Evolutionary conservation across 306 rosid species (phyloP).

Genomic region (Sphenostylis stenocarpa): DNA sequence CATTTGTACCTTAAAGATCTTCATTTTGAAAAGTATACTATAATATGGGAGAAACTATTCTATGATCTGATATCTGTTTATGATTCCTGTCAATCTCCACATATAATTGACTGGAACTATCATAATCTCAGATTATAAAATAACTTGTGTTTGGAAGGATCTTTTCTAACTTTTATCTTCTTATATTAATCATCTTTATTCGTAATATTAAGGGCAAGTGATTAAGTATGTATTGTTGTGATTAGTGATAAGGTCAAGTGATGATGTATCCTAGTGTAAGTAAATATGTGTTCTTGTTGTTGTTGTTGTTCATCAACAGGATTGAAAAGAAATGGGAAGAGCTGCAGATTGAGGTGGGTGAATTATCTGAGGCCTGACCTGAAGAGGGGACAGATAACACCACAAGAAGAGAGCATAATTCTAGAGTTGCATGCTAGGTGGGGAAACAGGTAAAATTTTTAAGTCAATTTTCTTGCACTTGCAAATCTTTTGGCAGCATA

Average conservation of each 20-base stretch:
- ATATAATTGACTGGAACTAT: background rate
- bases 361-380: slow-evolving; percentile 94
- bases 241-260: background rate
- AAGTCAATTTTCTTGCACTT: background rate
- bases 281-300: too few relatives aligned
- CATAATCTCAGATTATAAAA: background rate
- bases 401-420: slow-evolving; percentile 88
- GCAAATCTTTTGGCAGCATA: background rate
- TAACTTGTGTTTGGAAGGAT: background rate
- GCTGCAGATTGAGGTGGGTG: slow-evolving; percentile 98
- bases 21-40: background rate
- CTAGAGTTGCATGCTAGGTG: slow-evolving; percentile 84
- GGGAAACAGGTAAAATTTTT: slow-evolving; percentile 77
- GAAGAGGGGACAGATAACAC: slow-evolving; percentile 91
- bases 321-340: slow-evolving; percentile 90
- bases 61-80: background rate
- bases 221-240: background rate
- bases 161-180: background rate
- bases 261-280: background rate
- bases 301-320: slow-evolving; percentile 46
- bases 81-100: background rate
- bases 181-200: background rate
- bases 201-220: background rate
- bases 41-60: background rate
- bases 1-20: background rate